These are phyloP conservation scores for Lactarius sanguifluus DNA, from an alignment of 768 basidiomycete species.

Conservation along the genomic window DNA sequence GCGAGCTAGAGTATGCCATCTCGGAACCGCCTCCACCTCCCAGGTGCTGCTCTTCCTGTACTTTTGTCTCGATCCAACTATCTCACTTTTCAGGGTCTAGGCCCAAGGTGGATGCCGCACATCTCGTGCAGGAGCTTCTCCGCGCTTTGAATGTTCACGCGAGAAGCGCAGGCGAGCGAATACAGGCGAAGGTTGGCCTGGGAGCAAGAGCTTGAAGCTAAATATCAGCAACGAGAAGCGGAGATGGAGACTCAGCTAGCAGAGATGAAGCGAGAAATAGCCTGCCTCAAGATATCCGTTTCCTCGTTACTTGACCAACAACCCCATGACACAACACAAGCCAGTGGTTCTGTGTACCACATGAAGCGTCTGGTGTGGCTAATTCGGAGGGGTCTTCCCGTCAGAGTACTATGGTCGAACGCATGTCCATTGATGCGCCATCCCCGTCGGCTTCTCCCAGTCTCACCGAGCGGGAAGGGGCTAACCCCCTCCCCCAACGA, in stretches of 20 bases:
- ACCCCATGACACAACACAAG: background rate
- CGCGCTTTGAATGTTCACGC: conserved; percentile 56
- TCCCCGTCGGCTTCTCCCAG: conserved; percentile 38
- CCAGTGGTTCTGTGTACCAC: conserved; percentile 11
- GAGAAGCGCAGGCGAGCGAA: conserved; percentile 62
- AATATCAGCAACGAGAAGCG: conserved; percentile 50
- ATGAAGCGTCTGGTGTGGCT: conserved; percentile 1
- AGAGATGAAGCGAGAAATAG: conserved; percentile 55
- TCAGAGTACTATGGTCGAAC: background rate
- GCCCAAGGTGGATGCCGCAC: conserved; percentile 32
- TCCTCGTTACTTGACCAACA: conserved; percentile 21
- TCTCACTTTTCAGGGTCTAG: conserved; percentile 15
- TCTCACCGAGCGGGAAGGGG: conserved; percentile 35
- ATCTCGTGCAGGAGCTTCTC: conserved; percentile 59
- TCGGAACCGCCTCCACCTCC: conserved; percentile 42
- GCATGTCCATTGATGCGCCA: conserved; percentile 35
- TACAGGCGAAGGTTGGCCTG: conserved; percentile 57
- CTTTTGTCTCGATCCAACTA: background rate
- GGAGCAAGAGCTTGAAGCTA: conserved; percentile 71
- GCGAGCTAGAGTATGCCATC: conserved; percentile 64
- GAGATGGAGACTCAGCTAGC: conserved; percentile 58
- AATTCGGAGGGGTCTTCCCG: conserved; percentile 1
- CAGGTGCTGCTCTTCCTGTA: conserved; percentile 12
- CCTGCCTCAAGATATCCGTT: conserved; percentile 45
- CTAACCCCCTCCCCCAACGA: conserved; percentile 6